Conservation (phyloP, 768 basidiomycete species). For the Suillus variegatus region DNA sequence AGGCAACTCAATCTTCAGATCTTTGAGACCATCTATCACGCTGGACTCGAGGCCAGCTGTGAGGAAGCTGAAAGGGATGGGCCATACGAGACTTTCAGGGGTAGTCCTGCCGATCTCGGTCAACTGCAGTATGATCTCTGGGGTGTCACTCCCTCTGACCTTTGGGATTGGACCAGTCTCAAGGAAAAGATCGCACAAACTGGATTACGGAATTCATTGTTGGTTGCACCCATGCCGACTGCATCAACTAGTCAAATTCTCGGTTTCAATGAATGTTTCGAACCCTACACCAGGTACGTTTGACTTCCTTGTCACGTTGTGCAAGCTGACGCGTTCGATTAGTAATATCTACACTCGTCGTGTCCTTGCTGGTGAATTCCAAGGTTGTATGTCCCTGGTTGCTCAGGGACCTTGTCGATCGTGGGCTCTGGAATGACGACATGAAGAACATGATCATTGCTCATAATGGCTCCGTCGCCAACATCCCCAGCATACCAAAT, state of each 20-base stretch:
- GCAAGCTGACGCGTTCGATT: slow-evolving; percentile 13
- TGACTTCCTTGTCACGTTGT: not conserved
- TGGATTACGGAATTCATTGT: slow-evolving; percentile 88
- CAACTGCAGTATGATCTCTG: slow-evolving; percentile 94
- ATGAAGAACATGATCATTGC: slow-evolving; percentile 99
- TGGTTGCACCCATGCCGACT: slow-evolving; percentile 98
- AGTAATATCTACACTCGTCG: slow-evolving; percentile 99
- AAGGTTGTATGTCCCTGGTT: slow-evolving; percentile 99
- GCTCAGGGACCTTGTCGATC: slow-evolving; percentile 95
- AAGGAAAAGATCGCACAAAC: slow-evolving; percentile 82
- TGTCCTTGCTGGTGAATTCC: slow-evolving; percentile 99
- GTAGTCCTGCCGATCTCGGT: slow-evolving; percentile 88
- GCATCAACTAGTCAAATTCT: slow-evolving; percentile 98
- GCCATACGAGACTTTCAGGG: slow-evolving; percentile 86
- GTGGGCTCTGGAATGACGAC: slow-evolving; percentile 93
- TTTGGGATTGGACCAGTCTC: slow-evolving; percentile 93
- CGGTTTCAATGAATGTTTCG: slow-evolving; percentile 98
- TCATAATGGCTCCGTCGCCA: slow-evolving; percentile 87
- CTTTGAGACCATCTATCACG: slow-evolving; percentile 99
- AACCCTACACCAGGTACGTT: slow-evolving; percentile 89
- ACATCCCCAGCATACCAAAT: slow-evolving; percentile 84
- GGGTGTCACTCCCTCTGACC: slow-evolving; percentile 84
- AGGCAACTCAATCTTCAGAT: slow-evolving; percentile 91
- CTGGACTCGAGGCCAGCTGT: slow-evolving; percentile 84
- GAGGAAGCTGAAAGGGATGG: slow-evolving; percentile 83